Conservation (phyloP, 2,329 filamentous ascomycete genomes). For the Fusarium vanettenii region DNA sequence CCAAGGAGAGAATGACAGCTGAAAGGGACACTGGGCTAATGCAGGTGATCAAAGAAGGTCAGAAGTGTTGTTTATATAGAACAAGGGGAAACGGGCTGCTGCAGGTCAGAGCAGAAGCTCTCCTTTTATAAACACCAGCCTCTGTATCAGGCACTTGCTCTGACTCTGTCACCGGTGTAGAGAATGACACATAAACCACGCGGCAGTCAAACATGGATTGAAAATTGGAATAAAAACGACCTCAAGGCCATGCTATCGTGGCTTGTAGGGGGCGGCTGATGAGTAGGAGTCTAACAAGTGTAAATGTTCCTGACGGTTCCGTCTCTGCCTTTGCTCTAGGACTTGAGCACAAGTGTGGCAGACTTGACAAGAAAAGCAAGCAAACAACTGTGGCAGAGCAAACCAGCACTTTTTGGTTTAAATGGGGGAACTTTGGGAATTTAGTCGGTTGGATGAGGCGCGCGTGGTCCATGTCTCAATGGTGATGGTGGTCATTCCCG, state of each 20-base stretch:
- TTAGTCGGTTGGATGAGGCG: slow-evolving; percentile 5
- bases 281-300: slow-evolving; percentile 19
- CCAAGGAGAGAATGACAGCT: slow-evolving; percentile 36
- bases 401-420: background rate
- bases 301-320: slow-evolving; percentile 13
- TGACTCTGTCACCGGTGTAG: background rate
- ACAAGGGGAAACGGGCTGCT: slow-evolving; percentile 10
- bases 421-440: slow-evolving; percentile 7
- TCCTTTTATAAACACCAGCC: slow-evolving; percentile 16
- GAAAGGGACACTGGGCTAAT: slow-evolving; percentile 36
- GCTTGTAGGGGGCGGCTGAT: slow-evolving; percentile 33
- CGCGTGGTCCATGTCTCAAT: slow-evolving; percentile 27
- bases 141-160: slow-evolving; percentile 9
- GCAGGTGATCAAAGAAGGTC: slow-evolving; percentile 46
- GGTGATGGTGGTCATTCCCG: slow-evolving; percentile 31
- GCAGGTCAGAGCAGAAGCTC: background rate
- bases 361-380: background rate
- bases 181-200: slow-evolving; percentile 15
- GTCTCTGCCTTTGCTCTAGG: slow-evolving; percentile 18
- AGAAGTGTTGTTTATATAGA: slow-evolving; percentile 17
- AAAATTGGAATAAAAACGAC: background rate
- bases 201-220: background rate
- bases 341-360: slow-evolving; percentile 2
- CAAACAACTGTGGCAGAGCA: slow-evolving; percentile 18
- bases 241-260: slow-evolving; percentile 19